Evolutionary conservation across 2,329 filamentous ascomycete genomes (phyloP).

Genomic region (Sporothrix pallida): DNA sequence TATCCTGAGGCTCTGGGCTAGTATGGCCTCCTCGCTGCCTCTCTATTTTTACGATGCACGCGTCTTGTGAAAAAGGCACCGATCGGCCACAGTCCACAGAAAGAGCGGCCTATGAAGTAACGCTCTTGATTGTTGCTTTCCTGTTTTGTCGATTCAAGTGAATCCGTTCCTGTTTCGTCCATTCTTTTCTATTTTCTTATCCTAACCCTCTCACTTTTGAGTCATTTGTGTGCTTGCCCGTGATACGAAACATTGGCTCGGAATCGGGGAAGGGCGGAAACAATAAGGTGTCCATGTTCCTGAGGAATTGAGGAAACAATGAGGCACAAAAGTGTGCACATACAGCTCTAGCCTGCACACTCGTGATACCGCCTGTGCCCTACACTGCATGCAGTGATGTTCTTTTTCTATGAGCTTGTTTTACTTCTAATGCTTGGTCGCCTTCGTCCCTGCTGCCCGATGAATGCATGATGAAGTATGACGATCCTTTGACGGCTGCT

Average conservation of each 20-base stretch:
- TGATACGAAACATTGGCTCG: background rate
- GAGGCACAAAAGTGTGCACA: conserved; percentile 8
- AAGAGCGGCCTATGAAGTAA: too few species aligned
- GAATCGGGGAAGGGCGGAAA: conserved; percentile 21
- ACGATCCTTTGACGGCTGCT: background rate
- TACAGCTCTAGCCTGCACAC: background rate
- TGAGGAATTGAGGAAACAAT: background rate
- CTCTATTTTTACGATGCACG: too few species aligned
- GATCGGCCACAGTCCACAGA: too few species aligned
- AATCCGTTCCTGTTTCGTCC: too few species aligned
- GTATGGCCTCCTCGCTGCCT: too few species aligned
- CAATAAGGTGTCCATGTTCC: background rate
- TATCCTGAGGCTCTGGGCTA: background rate
- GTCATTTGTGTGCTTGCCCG: background rate
- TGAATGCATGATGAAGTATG: background rate
- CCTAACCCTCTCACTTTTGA: background rate
- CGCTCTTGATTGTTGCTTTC: too few species aligned
- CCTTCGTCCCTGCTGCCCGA: background rate
- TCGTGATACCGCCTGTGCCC: background rate
- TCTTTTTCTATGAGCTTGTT: conserved; percentile 20
- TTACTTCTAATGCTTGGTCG: background rate
- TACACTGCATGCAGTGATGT: background rate
- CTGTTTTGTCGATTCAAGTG: too few species aligned
- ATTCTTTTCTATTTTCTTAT: conserved; percentile 5
- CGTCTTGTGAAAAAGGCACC: too few species aligned